phyloP scores from a whole-genome alignment of 2,329 filamentous ascomycete species.

The Coleophoma eucalyptorum region DNA sequence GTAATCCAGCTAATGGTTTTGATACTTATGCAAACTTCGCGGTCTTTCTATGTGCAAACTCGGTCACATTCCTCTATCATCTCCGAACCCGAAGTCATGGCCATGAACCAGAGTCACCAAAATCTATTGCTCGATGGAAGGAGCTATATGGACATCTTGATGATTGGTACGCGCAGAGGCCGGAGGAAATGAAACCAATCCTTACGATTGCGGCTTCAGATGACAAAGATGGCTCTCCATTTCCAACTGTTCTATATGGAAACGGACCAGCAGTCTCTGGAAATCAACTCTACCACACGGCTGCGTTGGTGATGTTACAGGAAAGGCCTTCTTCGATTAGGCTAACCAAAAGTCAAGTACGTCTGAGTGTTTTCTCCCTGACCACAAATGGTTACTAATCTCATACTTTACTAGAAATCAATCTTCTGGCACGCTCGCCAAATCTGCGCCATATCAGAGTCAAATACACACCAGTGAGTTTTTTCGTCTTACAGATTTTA shows the following conservation, averaged over 20 bases:
- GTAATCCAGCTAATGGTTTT: conserved; percentile 27
- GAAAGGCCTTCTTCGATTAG: conserved; percentile 23
- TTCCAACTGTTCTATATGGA: conserved; percentile 14
- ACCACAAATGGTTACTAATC: background rate
- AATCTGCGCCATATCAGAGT: conserved; percentile 40
- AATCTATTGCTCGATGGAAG: conserved; percentile 29
- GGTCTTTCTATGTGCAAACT: conserved; percentile 42
- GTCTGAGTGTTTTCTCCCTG: background rate
- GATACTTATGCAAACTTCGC: conserved; percentile 47
- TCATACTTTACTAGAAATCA: conserved; percentile 25
- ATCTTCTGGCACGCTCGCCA: conserved; percentile 43
- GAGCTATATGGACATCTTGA: conserved; percentile 34
- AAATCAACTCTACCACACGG: conserved; percentile 30
- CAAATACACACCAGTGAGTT: conserved; percentile 33
- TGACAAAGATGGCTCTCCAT: conserved; percentile 20
- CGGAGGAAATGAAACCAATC: conserved; percentile 31
- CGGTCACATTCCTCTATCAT: conserved; percentile 33
- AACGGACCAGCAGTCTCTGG: conserved; percentile 24
- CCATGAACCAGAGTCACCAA: conserved; percentile 14
- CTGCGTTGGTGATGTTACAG: conserved; percentile 26
- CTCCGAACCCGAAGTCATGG: background rate
- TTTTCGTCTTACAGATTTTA: background rate
- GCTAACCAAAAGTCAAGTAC: conserved; percentile 20
- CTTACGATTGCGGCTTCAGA: conserved; percentile 28
- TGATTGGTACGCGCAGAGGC: conserved; percentile 35